Base-by-base conservation (phyloP, 1,284 basidiomycete genomes). In the Cerrena zonata region DNA sequence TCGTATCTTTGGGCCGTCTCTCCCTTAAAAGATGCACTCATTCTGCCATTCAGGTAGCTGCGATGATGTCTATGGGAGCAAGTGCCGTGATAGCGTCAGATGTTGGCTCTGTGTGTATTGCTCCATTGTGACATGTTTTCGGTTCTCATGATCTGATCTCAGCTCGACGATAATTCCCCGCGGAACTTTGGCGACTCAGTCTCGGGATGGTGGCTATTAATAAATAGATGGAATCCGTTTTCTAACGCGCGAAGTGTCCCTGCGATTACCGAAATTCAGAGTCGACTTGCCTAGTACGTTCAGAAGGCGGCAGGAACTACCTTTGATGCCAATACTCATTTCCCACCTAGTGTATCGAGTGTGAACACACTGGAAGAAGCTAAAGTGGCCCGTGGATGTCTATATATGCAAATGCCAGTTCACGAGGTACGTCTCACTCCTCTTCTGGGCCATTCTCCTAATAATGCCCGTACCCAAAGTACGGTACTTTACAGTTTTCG, bases 401-500 rank as follows among this genome's bases (percentile, higher is more conserved):
- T 97, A 44, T 99, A 99, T 65, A 86, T 97, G 70, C 81, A 85
- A 51, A 92, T 99, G 89, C 96, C 96, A 0, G 94, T 98, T 18
- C 89, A 94, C 61, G 85, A 87, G 71, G 88, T 84, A 58, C 53
- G 73, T 65, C 50, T n/a, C n/a, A n/a, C n/a, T n/a, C n/a, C n/a
- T n/a, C n/a, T n/a, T n/a, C n/a, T n/a, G n/a, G n/a, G n/a, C n/a
- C n/a, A n/a, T n/a, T n/a, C n/a, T n/a, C 64, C 64, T 54, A 50
- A 55, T 50, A 58, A 72, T 51, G 41, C 21, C 19, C 39, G 10
- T 27, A 41, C 49, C 15, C 53, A 30, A 56, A 90, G 86, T 91
- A 84, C 56, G 85, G 86, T 2, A 90, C 86, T 4, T 71, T 91
- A 25, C 86, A 90, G 64, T 91, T 89, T 58, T 70, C 76, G 47